Evolutionary conservation across 345 rosid species (phyloP).

Genomic region (Euphorbia lathyris): DNA sequence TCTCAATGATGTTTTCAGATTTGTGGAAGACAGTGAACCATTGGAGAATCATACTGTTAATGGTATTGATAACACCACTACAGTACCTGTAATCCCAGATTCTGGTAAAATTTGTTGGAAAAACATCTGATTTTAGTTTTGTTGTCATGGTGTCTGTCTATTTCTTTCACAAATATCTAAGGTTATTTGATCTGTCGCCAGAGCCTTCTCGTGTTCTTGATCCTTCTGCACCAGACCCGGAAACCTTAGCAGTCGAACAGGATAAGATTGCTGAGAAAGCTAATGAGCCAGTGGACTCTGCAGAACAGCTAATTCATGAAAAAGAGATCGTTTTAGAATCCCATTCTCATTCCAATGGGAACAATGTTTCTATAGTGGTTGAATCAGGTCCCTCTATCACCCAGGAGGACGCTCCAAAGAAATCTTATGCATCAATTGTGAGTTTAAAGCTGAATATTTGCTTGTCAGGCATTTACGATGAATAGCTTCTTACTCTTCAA

Average conservation of each 20-base stretch:
- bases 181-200: background rate
- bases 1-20: constrained; percentile 67
- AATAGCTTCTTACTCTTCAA: background rate
- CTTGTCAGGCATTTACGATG: background rate
- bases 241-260: constrained; percentile 11
- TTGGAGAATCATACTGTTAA: constrained; percentile 16
- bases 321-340: constrained; percentile 18
- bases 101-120: constrained; percentile 25
- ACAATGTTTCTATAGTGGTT: constrained; percentile 10
- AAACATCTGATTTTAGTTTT: background rate
- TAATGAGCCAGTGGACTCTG: constrained; percentile 6
- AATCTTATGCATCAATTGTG: constrained; percentile 36
- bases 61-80: constrained; percentile 25
- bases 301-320: constrained; percentile 9
- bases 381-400: constrained; percentile 18
- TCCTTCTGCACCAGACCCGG: constrained; percentile 14
- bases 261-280: constrained; percentile 11
- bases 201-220: constrained; percentile 16
- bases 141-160: background rate
- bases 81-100: constrained; percentile 29
- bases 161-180: background rate
- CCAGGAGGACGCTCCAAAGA: constrained; percentile 25
- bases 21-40: constrained; percentile 34
- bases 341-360: constrained; percentile 14
- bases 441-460: constrained; percentile 11